These are phyloP conservation scores for Alternaria novae-zelandiae DNA, from an alignment of 2,329 filamentous ascomycete species.

Conservation along the genomic window DNA sequence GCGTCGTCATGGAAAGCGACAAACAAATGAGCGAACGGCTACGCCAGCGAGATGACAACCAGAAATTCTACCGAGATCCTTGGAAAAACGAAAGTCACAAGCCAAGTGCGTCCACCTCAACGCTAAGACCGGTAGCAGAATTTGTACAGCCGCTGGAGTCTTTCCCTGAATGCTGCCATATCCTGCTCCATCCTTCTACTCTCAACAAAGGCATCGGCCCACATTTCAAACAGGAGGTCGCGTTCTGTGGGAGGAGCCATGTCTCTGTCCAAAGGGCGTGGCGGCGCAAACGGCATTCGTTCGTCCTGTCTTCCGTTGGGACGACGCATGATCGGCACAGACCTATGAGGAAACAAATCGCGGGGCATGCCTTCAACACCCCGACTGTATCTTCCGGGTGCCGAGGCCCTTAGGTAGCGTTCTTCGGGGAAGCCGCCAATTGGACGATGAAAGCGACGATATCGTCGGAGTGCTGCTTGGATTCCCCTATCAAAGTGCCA, in stretches of 20 bases:
- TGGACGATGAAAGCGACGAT: too few species aligned
- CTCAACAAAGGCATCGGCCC: background rate
- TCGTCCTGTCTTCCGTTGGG: background rate
- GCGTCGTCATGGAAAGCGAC: background rate
- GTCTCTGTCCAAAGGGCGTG: background rate
- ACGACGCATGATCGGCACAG: background rate
- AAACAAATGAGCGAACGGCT: background rate
- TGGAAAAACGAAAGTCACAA: background rate
- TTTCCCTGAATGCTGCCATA: background rate
- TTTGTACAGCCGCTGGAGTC: background rate
- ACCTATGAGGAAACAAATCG: background rate
- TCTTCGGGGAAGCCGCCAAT: too few species aligned
- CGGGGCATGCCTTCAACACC: background rate
- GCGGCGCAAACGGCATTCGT: background rate
- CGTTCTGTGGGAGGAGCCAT: background rate
- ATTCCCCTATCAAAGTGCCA: too few species aligned
- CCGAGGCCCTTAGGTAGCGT: background rate
- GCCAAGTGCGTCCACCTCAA: background rate
- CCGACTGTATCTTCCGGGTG: background rate
- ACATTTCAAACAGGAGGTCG: background rate
- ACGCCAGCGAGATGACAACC: background rate
- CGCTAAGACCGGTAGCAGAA: background rate
- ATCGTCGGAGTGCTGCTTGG: too few species aligned
- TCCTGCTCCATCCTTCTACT: background rate
- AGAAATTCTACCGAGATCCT: background rate